phyloP scores from a whole-genome alignment of 2,329 filamentous ascomycete genomes.

The Calonectria multiphialidica region DNA sequence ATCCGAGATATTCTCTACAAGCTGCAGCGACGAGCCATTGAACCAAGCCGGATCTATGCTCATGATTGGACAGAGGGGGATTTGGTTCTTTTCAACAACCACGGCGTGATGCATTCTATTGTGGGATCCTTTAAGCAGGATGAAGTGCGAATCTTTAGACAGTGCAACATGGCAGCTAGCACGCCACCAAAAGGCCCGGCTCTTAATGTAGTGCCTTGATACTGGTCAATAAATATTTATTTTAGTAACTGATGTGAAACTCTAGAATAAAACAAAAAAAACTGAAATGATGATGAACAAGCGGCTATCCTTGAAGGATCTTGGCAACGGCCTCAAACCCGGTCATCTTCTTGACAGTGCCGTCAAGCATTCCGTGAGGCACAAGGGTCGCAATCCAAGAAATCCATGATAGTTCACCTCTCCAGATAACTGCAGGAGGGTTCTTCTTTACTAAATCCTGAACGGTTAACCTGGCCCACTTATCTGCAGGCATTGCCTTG shows the following conservation, averaged over 20 bases:
- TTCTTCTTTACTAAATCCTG: slow-evolving; percentile 13
- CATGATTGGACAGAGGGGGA: slow-evolving; percentile 14
- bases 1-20: not conserved
- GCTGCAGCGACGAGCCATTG: slow-evolving; percentile 4
- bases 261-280: too few species aligned
- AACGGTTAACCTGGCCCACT: slow-evolving; percentile 16
- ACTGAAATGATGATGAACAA: too few species aligned
- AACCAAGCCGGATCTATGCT: not conserved
- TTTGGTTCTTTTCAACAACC: slow-evolving; percentile 13
- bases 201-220: too few species aligned
- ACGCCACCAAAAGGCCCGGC: not conserved
- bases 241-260: too few species aligned
- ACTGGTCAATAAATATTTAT: too few species aligned
- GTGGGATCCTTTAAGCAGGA: not conserved
- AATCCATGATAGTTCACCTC: slow-evolving; percentile 1
- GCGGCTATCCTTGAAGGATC: not conserved
- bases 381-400: not conserved
- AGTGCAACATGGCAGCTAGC: slow-evolving; percentile 15
- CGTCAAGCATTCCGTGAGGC: not conserved
- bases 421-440: slow-evolving; percentile 19
- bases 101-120: slow-evolving; percentile 17
- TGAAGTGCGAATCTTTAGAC: slow-evolving; percentile 11
- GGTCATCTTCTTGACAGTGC: slow-evolving; percentile 10
- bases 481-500: slow-evolving; percentile 7
- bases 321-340: slow-evolving; percentile 7